A percentile compares a stretch with the other conserved stretches of the same genome.
Evolutionary conservation across 1,284 basidiomycete genomes (phyloP).

Genomic region (Ustilago loliicola): DNA sequence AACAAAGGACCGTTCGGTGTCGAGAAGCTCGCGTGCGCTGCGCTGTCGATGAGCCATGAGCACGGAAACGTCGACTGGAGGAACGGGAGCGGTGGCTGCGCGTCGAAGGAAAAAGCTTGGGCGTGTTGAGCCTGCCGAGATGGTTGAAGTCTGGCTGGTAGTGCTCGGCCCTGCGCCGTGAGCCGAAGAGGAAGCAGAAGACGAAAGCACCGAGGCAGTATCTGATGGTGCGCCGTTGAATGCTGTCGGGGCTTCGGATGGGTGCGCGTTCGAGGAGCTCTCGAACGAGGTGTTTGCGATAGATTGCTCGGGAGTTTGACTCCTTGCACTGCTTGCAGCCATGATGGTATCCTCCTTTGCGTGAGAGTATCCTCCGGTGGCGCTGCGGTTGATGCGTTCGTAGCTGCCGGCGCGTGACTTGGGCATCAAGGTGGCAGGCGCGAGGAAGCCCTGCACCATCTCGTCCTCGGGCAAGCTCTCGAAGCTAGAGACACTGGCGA

Average conservation of each 20-base stretch:
- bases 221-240: slow-evolving; percentile 15
- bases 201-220: slow-evolving; percentile 10
- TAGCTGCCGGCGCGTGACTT: slow-evolving; percentile 36
- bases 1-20: slow-evolving; percentile 66
- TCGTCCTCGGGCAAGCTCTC: slow-evolving; percentile 65
- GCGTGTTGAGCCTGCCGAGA: slow-evolving; percentile 37
- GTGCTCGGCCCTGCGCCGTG: slow-evolving; percentile 29
- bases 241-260: slow-evolving; percentile 9
- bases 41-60: slow-evolving; percentile 48
- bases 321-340: background rate
- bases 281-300: slow-evolving; percentile 19
- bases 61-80: slow-evolving; percentile 15
- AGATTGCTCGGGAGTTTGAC: slow-evolving; percentile 13
- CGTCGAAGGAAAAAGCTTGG: slow-evolving; percentile 45
- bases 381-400: slow-evolving; percentile 31
- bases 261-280: slow-evolving; percentile 18
- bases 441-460: slow-evolving; percentile 46
- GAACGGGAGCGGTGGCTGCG: slow-evolving; percentile 36
- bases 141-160: slow-evolving; percentile 35
- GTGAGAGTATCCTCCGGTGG: slow-evolving; percentile 3
- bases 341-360: slow-evolving; percentile 10
- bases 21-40: slow-evolving; percentile 60
- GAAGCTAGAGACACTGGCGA: slow-evolving; percentile 61
- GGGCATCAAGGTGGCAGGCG: slow-evolving; percentile 15
- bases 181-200: slow-evolving; percentile 31